Percentiles rank a stretch among this genome's conserved stretches.
Evolutionary conservation across 108 stramenopile genomes (phyloP).

Genomic region (Discostella pseudostelligera): DNA sequence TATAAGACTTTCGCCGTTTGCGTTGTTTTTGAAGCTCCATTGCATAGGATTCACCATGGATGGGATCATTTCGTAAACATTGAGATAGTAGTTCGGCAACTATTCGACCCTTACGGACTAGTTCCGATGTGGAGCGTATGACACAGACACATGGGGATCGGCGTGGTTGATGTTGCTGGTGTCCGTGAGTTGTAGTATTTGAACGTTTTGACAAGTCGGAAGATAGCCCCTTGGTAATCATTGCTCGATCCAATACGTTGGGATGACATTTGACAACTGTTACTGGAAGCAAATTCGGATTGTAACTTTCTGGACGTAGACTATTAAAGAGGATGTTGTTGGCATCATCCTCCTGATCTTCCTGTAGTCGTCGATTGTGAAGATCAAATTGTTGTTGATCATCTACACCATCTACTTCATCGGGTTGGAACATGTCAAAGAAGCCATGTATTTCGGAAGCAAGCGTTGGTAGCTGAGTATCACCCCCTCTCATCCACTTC

Average conservation of each 20-base stretch:
- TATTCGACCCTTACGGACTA: conserved; percentile 26
- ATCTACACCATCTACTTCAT: neutral
- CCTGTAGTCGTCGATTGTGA: neutral
- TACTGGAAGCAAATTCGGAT: conserved; percentile 34
- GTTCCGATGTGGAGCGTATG: conserved; percentile 22
- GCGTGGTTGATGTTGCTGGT: neutral
- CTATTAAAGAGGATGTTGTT: conserved; percentile 5
- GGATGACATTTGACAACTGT: conserved; percentile 33
- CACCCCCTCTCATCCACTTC: neutral
- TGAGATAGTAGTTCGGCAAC: conserved; percentile 42
- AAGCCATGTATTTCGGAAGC: conserved; percentile 9
- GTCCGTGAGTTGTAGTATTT: no score
- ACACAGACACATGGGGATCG: conserved; percentile 31
- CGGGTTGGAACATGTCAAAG: conserved; percentile 38
- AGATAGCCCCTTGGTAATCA: conserved; percentile 17
- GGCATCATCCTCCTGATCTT: neutral
- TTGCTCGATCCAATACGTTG: conserved; percentile 33
- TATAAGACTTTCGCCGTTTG: conserved; percentile 28
- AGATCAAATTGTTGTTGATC: neutral
- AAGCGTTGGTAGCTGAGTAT: conserved; percentile 1
- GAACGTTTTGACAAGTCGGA: conserved; percentile 24
- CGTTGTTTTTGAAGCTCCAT: conserved; percentile 23
- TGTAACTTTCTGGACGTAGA: conserved; percentile 17
- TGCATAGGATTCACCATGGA: conserved; percentile 21
- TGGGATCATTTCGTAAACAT: conserved; percentile 37